These are phyloP conservation scores for Annulohypoxylon stygium DNA, from an alignment of 495 filamentous ascomycete genomes.

Conservation along the genomic window DNA sequence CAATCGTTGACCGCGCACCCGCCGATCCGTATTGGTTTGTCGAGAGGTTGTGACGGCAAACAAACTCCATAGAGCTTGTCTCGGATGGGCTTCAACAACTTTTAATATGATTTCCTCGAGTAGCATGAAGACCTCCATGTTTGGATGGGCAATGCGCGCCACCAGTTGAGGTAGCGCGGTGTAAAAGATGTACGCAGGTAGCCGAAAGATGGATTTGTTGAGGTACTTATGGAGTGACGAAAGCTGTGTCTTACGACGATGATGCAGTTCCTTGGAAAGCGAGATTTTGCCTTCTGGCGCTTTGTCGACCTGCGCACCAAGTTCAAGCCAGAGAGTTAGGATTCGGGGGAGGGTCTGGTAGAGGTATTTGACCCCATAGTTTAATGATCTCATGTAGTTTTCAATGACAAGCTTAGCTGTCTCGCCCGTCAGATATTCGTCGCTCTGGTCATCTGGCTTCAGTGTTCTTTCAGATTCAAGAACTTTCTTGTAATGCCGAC, in stretches of 20 bases:
- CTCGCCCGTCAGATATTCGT: conserved; percentile 76
- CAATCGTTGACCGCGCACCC: conserved; percentile 64
- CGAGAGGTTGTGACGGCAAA: conserved; percentile 77
- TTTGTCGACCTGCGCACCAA: conserved; percentile 80
- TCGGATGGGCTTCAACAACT: conserved; percentile 82
- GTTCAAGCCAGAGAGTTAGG: conserved; percentile 92
- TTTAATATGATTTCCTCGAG: conserved; percentile 84
- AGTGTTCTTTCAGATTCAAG: conserved; percentile 88
- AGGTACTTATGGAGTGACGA: conserved; percentile 78
- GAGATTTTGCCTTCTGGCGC: conserved; percentile 75
- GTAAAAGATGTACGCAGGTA: conserved; percentile 92
- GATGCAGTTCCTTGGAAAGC: conserved; percentile 69
- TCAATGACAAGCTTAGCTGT: conserved; percentile 90
- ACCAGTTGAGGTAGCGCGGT: conserved; percentile 93
- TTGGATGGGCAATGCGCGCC: conserved; percentile 89
- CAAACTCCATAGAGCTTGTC: conserved; percentile 93
- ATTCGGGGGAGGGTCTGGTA: conserved; percentile 92
- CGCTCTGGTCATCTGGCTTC: conserved; percentile 71
- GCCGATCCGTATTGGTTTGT: conserved; percentile 62
- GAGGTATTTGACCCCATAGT: conserved; percentile 91
- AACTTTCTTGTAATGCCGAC: conserved; percentile 97
- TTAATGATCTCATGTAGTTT: conserved; percentile 88
- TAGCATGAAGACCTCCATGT: conserved; percentile 77
- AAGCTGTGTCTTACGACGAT: conserved; percentile 71
- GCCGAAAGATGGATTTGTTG: conserved; percentile 75